Evolutionary conservation across 306 rosid species (phyloP).

Genomic region (Oxytropis ochrocephala): DNA sequence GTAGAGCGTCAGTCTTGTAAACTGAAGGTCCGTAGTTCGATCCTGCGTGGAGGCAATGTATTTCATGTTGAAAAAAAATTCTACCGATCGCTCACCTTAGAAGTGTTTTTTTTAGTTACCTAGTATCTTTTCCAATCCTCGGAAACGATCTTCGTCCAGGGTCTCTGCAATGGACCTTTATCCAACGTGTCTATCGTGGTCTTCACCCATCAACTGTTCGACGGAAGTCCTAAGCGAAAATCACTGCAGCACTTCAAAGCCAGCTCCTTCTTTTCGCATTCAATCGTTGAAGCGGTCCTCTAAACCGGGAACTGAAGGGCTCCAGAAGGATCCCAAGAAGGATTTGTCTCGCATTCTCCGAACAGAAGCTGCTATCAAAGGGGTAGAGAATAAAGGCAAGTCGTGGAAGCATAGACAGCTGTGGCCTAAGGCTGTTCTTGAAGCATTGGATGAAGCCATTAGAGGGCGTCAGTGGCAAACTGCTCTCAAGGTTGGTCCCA

Average conservation of each 20-base stretch:
- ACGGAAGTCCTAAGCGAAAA: slow-evolving; percentile 15
- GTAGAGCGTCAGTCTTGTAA: no score
- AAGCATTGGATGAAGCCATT: slow-evolving; percentile 77
- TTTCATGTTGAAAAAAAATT: no score
- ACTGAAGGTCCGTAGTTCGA: no score
- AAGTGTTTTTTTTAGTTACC: no score
- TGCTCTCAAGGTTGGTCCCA: slow-evolving; percentile 57
- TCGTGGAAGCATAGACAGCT: slow-evolving; percentile 58
- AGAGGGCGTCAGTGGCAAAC: slow-evolving; percentile 39
- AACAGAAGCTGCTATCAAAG: slow-evolving; percentile 75
- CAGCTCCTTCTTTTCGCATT: slow-evolving; percentile 15
- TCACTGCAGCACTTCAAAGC: neutral
- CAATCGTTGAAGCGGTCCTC: slow-evolving; percentile 41
- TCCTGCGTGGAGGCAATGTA: no score
- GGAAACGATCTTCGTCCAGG: no score
- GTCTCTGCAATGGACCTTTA: neutral
- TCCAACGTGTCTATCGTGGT: slow-evolving; percentile 1
- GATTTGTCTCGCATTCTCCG: slow-evolving; percentile 73
- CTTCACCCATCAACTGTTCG: slow-evolving; percentile 23
- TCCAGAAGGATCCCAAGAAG: slow-evolving; percentile 51
- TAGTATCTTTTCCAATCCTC: no score
- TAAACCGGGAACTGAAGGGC: slow-evolving; percentile 23
- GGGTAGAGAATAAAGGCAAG: slow-evolving; percentile 54
- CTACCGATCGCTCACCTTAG: no score
- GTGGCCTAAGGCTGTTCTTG: slow-evolving; percentile 81